Conservation (phyloP, 371 early-diverging fungal genomes). For the Haplosporangium sp. region DNA sequence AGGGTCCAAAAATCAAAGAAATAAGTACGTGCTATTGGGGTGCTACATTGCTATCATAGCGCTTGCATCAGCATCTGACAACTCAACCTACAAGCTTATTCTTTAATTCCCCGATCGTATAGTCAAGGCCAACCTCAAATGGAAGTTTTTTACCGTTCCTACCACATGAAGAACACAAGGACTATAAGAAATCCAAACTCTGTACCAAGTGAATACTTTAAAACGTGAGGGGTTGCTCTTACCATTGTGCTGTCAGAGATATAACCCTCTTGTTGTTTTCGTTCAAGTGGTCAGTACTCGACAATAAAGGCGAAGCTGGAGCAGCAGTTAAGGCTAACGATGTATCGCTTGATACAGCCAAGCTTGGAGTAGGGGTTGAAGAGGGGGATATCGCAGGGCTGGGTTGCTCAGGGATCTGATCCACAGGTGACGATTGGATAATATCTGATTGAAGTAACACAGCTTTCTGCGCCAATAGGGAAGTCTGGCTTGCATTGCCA, state of each 20-base stretch:
- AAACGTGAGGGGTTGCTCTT: not conserved
- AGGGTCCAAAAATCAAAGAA: not conserved
- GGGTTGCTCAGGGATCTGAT: not conserved
- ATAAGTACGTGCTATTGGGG: not conserved
- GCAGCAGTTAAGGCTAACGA: not conserved
- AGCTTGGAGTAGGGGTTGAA: not conserved
- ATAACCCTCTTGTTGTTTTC: constrained; percentile 43
- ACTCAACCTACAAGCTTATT: constrained; percentile 39
- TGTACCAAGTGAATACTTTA: not conserved
- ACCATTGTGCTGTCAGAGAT: constrained; percentile 53
- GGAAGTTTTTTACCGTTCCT: constrained; percentile 55
- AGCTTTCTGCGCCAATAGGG: not conserved
- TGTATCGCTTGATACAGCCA: not conserved
- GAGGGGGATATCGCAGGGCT: not conserved
- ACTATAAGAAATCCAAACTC: not conserved
- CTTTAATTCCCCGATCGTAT: constrained; percentile 52
- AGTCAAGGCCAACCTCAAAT: constrained; percentile 48
- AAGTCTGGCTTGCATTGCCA: not conserved
- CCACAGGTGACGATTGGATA: not conserved
- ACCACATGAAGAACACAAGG: not conserved
- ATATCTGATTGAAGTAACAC: not conserved
- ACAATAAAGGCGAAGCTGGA: not conserved
- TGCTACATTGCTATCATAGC: not conserved
- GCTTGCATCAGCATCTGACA: not conserved
- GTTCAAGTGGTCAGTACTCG: constrained; percentile 14